Evolutionary conservation across 371 early-diverging fungal species (phyloP).

Genomic region (Mucor circinelloides): DNA sequence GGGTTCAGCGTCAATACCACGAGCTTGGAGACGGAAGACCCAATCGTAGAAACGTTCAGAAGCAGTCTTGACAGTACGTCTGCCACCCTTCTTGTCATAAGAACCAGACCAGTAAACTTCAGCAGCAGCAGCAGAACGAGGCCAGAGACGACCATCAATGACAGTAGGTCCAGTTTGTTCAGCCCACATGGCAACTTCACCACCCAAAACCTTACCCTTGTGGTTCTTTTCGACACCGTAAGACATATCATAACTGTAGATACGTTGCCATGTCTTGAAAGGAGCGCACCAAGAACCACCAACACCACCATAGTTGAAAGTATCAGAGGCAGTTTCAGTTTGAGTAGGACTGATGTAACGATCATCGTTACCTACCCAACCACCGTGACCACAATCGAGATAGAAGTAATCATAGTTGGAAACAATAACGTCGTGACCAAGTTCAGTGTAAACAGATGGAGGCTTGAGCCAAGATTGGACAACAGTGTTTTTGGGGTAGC

Average conservation of each 20-base stretch:
- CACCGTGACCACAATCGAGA: constrained; percentile 73
- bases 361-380: constrained; percentile 48
- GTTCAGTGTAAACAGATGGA: constrained; percentile 43
- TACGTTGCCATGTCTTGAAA: constrained; percentile 73
- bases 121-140: constrained; percentile 71
- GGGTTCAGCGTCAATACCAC: constrained; percentile 71
- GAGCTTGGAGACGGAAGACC: constrained; percentile 58
- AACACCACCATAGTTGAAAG: constrained; percentile 45
- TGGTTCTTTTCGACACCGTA: constrained; percentile 55
- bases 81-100: constrained; percentile 52
- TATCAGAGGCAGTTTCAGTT: constrained; percentile 29
- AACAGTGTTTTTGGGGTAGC: constrained; percentile 42
- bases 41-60: constrained; percentile 46
- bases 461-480: constrained; percentile 64
- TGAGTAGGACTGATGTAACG: constrained; percentile 46
- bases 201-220: constrained; percentile 48
- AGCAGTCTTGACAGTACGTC: constrained; percentile 32
- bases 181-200: constrained; percentile 70
- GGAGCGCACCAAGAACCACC: constrained; percentile 77
- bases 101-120: constrained; percentile 80
- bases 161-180: constrained; percentile 69
- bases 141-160: constrained; percentile 72
- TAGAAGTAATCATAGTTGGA: constrained; percentile 66
- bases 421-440: constrained; percentile 62
- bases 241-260: constrained; percentile 72